A percentile compares a stretch with the other conserved stretches of the same genome.
Evolutionary conservation across 148 eudicot genomes (phyloP).

Genomic region (Simmondsia chinensis): DNA sequence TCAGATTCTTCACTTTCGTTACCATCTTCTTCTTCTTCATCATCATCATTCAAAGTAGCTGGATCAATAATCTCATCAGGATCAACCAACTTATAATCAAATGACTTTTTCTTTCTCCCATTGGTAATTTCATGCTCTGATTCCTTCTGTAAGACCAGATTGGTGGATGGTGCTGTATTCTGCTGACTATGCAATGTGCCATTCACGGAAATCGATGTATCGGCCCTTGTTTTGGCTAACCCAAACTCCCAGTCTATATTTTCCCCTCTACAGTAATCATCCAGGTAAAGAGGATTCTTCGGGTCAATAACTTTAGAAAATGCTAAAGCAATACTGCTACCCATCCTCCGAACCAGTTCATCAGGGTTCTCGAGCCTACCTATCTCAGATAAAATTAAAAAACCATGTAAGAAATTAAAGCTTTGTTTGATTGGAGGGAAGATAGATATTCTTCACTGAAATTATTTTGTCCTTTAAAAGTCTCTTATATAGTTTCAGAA

Average conservation of each 20-base stretch:
- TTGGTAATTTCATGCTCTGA: constrained; percentile 9
- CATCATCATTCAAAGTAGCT: constrained; percentile 39
- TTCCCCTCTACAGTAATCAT: constrained; percentile 53
- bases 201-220: constrained; percentile 9
- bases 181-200: constrained; percentile 12
- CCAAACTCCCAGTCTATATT: constrained; percentile 93
- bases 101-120: constrained; percentile 30
- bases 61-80: constrained; percentile 86
- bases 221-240: constrained; percentile 31
- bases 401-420: too few relatives aligned
- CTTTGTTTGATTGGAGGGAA: too few relatives aligned
- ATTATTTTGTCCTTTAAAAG: too few relatives aligned
- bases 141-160: constrained; percentile 13
- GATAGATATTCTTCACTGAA: too few relatives aligned
- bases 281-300: constrained; percentile 84
- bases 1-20: constrained; percentile 62
- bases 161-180: constrained; percentile 13
- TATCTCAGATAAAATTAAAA: too few relatives aligned
- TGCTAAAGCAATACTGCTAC: constrained; percentile 66
- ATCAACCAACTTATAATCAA: constrained; percentile 40
- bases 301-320: constrained; percentile 92
- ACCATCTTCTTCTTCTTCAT: constrained; percentile 44
- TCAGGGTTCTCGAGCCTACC: constrained; percentile 85
- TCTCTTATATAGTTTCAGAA: too few relatives aligned
- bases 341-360: constrained; percentile 69